A percentile compares a stretch with the other conserved stretches of the same genome.
Evolutionary conservation across 306 rosid genomes (phyloP).

Genomic region (Medicago lupulina): DNA sequence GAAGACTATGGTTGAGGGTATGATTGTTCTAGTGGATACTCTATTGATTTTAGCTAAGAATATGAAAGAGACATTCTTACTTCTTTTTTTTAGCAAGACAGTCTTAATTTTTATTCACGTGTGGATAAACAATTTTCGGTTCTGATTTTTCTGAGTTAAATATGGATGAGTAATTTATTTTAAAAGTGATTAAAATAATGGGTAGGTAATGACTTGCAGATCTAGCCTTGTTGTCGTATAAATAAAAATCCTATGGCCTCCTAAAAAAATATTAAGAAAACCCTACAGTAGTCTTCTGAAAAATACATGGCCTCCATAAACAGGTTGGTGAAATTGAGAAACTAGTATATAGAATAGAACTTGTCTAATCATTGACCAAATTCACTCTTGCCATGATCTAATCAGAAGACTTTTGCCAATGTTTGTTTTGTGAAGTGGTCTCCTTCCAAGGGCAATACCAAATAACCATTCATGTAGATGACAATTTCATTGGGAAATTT

Average conservation of each 20-base stretch:
- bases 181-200: neutral
- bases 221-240: neutral
- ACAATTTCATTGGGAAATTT: neutral
- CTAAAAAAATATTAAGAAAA: too few species aligned
- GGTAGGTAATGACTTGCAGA: neutral
- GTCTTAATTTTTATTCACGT: neutral
- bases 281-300: too few species aligned
- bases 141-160: neutral
- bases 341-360: neutral
- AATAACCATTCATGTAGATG: neutral
- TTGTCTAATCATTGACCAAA: neutral
- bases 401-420: neutral
- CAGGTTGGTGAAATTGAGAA: neutral
- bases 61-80: too few species aligned
- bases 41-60: too few species aligned
- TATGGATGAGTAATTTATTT: neutral
- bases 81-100: neutral
- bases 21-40: too few species aligned
- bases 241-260: neutral
- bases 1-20: too few species aligned
- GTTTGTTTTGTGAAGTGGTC: neutral
- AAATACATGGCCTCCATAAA: constrained; percentile 4
- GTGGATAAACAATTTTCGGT: neutral
- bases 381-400: neutral
- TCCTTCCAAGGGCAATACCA: neutral